These are phyloP conservation scores for Sarocladiaceae sp. DNA, from an alignment of 2,329 filamentous ascomycete genomes.

Conservation along the genomic window DNA sequence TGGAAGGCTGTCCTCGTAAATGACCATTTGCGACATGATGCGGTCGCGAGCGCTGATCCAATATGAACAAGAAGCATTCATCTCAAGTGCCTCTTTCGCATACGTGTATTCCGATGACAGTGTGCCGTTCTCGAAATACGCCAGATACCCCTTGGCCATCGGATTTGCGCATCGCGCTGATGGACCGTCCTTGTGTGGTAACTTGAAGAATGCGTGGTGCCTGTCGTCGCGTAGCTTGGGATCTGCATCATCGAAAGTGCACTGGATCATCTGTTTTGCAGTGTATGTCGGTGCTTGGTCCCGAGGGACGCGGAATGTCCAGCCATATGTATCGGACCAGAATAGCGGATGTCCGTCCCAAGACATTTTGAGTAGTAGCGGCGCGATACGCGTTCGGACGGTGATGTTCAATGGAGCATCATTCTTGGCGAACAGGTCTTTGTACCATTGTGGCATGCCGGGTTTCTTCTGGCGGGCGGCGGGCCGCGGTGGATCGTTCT, in stretches of 20 bases:
- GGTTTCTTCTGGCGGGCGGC: slow-evolving; percentile 85
- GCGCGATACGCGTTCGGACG: slow-evolving; percentile 81
- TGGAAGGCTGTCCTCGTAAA: slow-evolving; percentile 64
- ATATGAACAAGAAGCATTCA: slow-evolving; percentile 98
- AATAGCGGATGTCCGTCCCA: slow-evolving; percentile 88
- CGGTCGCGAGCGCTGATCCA: slow-evolving; percentile 95
- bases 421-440: slow-evolving; percentile 71
- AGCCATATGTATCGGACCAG: slow-evolving; percentile 91
- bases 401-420: slow-evolving; percentile 67
- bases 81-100: slow-evolving; percentile 90
- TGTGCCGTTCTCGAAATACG: slow-evolving; percentile 85
- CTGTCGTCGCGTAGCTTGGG: slow-evolving; percentile 57
- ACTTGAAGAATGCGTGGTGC: slow-evolving; percentile 72
- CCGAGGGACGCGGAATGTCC: slow-evolving; percentile 76
- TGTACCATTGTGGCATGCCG: slow-evolving; percentile 95
- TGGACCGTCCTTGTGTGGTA: slow-evolving; percentile 94
- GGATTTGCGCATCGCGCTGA: slow-evolving; percentile 77
- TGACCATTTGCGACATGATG: slow-evolving; percentile 92
- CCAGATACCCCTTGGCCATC: slow-evolving; percentile 82
- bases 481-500: slow-evolving; percentile 69
- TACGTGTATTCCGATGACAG: slow-evolving; percentile 83
- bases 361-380: slow-evolving; percentile 71
- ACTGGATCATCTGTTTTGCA: slow-evolving; percentile 64
- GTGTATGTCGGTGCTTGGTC: slow-evolving; percentile 58
- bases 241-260: slow-evolving; percentile 75